Evolutionary conservation across 768 basidiomycete species (phyloP), one percentile per base, ranked within the genome.

Genomic region (Lentinus tigrinus): DNA sequence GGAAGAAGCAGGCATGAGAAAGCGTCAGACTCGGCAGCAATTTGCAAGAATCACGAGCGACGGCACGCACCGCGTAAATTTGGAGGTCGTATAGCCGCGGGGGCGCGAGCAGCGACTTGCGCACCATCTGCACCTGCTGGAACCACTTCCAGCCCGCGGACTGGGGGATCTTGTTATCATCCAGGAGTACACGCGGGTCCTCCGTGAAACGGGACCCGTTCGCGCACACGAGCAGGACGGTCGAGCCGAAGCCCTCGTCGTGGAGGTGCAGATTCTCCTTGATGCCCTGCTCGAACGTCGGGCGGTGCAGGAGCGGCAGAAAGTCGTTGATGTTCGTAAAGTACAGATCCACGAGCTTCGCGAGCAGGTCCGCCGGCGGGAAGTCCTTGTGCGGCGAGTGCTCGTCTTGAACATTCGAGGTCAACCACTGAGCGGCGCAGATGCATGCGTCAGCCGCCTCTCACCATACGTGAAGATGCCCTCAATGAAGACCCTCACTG

Each of bases 41-140:
- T 19, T 5, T 48, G 28, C n/a, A n/a, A 23, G 44, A 40, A 47
- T 21, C n/a, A 53, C 46, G 23, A 24, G 40, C 39, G 17, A 31
- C 21, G 46, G 9, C 28, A 52, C 81, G 56, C 67, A 86, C 85
- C 65, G 79, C 77, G 65, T 84, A 85, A 21, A 78, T 78, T 67
- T 95, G 92, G 23, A 95, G 72, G 63, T 91, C 89, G 66, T 84
- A 84, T 52, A 93, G 65, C 5, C 78, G 75, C 2, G 87, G 81
- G 13, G 80, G 78, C 0, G 81, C 76, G 19, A 87, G 75, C 34
- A 89, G 71, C 0, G 77, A 78, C 67, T 81, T 82, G 57, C 83
- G 79, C 52, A 86, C 77, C 57, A 83, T 76, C 52, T 87, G 81
- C 4, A 91, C 81, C 69, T 88, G 85, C 23, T 73, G 70, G 49